These are phyloP conservation scores for Teratosphaeria pseudoeucalypti DNA, from an alignment of 2,329 filamentous ascomycete species.

Conservation along the genomic window DNA sequence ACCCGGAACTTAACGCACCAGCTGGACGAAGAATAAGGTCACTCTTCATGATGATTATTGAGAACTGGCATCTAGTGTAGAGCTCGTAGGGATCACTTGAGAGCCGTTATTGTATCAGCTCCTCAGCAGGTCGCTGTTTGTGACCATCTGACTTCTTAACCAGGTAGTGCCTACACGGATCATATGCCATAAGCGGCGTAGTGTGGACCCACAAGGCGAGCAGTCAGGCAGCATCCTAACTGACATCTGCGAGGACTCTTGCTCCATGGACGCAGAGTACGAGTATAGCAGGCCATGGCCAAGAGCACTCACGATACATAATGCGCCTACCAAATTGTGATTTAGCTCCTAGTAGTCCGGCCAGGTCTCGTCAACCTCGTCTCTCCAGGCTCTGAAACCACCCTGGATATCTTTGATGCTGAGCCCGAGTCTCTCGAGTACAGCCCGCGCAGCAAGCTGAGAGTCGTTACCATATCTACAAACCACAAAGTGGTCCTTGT, in stretches of 20 bases:
- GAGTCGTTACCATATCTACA: constrained; percentile 73
- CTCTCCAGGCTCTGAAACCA: constrained; percentile 63
- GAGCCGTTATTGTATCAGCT: too few relatives aligned
- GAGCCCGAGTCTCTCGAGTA: constrained; percentile 53
- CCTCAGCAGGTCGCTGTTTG: too few relatives aligned
- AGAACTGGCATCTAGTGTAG: constrained; percentile 1
- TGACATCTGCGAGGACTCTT: background rate
- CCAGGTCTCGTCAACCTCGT: constrained; percentile 51
- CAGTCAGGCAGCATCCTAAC: background rate
- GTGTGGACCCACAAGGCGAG: background rate
- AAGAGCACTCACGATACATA: too few relatives aligned
- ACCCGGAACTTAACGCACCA: background rate
- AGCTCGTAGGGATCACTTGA: background rate
- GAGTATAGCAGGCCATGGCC: too few relatives aligned
- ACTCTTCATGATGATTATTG: constrained; percentile 13
- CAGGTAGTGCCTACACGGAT: too few relatives aligned
- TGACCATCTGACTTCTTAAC: too few relatives aligned
- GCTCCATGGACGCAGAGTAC: background rate
- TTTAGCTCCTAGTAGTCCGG: constrained; percentile 40
- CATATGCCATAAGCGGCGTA: background rate
- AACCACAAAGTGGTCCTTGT: constrained; percentile 43
- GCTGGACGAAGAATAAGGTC: background rate
- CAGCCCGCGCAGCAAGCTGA: constrained; percentile 54
- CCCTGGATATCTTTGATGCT: constrained; percentile 62
- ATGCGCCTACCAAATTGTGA: background rate